Evolutionary conservation across 306 rosid species (phyloP), one percentile per base, ranked within the genome.

Genomic region (Trifolium repens): DNA sequence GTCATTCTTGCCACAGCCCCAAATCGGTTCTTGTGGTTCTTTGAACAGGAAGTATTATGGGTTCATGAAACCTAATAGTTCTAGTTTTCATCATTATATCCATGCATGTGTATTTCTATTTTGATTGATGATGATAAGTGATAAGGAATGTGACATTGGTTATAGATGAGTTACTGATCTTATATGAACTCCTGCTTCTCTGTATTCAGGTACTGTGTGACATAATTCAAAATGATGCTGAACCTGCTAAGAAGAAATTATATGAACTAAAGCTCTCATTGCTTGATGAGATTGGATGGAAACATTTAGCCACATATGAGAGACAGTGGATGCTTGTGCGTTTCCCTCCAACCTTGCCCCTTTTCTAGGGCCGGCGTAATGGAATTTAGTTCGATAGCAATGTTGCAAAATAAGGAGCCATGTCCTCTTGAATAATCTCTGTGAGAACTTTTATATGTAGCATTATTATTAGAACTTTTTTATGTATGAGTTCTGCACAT

Each of bases 301-400:
- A 77, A 65, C 91, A 94, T 82, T 75, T 87, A 84, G 91, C 84
- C 54, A 69, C 83, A 59, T 89, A 90, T 43, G 98, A 91, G 84
- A 85, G 81, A 67, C 88, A 90, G 68, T 94, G 98, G 98, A 87
- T 91, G 94, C 84, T 87, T 39, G 96, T 91, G 54, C 96, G 96
- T 67, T 94, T 94, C 77, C 98, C 98, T 27, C 73, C 89, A 50
- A 80, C 79, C 85, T 76, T 91, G 74, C 96, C 98, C 65, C 90
- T 84, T 57, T 94, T 94, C 62, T 94, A 84, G 73, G 65, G 63
- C 32, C 73, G 58, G 55, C 66, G 49, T 19, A 63, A 9, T 12
- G 17, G 40, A 19, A 30, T 5, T 27, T 34, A 52, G 46, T 60
- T 79, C 64, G 67, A 50, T 9, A 30, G 75, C 66, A 49, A 42